A percentile compares a stretch with the other conserved stretches of the same genome.
phyloP scores from a whole-genome alignment of 2,329 filamentous ascomycete species.

The Trichophyton schoenleinii region DNA sequence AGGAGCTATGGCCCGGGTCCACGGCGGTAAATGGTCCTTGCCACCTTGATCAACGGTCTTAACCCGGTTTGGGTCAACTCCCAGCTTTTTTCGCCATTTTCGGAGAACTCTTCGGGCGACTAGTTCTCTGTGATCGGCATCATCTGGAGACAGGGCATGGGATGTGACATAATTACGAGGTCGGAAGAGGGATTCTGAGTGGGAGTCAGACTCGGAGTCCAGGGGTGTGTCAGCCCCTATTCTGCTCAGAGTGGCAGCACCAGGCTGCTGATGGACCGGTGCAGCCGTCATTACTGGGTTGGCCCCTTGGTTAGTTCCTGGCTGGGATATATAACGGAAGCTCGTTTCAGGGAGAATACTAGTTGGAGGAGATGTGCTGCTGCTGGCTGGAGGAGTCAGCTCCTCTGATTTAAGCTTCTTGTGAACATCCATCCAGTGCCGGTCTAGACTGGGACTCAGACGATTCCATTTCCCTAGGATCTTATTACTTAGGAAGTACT shows the following conservation, averaged over 20 bases:
- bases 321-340: constrained; percentile 5
- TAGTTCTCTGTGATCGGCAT: constrained; percentile 45
- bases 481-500: constrained; percentile 81
- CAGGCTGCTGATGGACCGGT: neutral
- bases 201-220: constrained; percentile 33
- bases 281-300: neutral
- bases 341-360: neutral
- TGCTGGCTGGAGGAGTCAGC: constrained; percentile 1
- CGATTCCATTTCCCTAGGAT: constrained; percentile 68
- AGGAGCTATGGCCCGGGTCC: constrained; percentile 71
- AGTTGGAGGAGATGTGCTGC: neutral
- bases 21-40: constrained; percentile 50
- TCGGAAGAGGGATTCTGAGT: constrained; percentile 28
- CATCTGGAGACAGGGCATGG: constrained; percentile 30
- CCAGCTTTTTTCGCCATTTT: constrained; percentile 61
- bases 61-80: constrained; percentile 43
- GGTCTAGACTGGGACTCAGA: constrained; percentile 49
- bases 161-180: constrained; percentile 29
- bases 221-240: constrained; percentile 17
- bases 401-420: constrained; percentile 42
- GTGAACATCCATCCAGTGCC: constrained; percentile 57
- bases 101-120: constrained; percentile 56
- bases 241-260: constrained; percentile 9
- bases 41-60: constrained; percentile 44
- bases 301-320: neutral